Conservation (phyloP, 2,329 filamentous ascomycete species). For the Exophiala alcalophila region DNA sequence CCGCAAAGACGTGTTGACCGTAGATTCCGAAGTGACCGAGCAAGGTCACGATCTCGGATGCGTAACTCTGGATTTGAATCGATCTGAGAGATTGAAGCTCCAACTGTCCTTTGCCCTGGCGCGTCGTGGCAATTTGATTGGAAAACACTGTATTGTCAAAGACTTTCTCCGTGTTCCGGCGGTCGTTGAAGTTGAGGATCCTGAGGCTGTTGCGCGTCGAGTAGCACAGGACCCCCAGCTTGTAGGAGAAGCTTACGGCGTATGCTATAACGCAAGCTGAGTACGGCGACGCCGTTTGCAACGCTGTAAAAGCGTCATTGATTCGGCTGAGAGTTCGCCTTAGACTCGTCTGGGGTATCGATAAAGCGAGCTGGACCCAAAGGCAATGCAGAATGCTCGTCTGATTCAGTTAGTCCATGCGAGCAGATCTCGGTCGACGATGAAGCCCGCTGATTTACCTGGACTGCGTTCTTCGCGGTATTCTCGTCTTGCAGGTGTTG, state of each 20-base stretch:
- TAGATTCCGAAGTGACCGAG: slow-evolving; percentile 48
- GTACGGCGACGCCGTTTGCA: slow-evolving; percentile 55
- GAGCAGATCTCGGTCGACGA: neutral
- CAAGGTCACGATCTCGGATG: slow-evolving; percentile 57
- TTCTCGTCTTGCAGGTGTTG: slow-evolving; percentile 53
- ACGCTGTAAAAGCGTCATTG: slow-evolving; percentile 57
- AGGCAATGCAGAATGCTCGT: slow-evolving; percentile 42
- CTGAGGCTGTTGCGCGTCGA: slow-evolving; percentile 53
- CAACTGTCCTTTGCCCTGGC: slow-evolving; percentile 14
- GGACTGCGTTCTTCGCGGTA: slow-evolving; percentile 57
- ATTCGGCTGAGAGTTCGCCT: slow-evolving; percentile 59
- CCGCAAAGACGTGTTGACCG: slow-evolving; percentile 53
- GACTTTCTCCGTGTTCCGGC: slow-evolving; percentile 52
- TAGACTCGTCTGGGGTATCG: slow-evolving; percentile 41
- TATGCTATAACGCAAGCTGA: slow-evolving; percentile 58
- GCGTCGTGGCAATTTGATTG: slow-evolving; percentile 12
- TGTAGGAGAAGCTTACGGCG: slow-evolving; percentile 61
- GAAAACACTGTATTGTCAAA: slow-evolving; percentile 52
- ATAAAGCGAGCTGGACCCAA: slow-evolving; percentile 42
- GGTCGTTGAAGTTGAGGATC: slow-evolving; percentile 57
- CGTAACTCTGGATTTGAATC: slow-evolving; percentile 54
- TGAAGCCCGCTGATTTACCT: slow-evolving; percentile 44
- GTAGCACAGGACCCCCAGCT: slow-evolving; percentile 64
- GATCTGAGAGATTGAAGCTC: slow-evolving; percentile 32
- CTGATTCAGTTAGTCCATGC: slow-evolving; percentile 25